These are phyloP conservation scores for Selenicereus undatus DNA, from an alignment of 148 eudicot genomes.

Conservation along the genomic window DNA sequence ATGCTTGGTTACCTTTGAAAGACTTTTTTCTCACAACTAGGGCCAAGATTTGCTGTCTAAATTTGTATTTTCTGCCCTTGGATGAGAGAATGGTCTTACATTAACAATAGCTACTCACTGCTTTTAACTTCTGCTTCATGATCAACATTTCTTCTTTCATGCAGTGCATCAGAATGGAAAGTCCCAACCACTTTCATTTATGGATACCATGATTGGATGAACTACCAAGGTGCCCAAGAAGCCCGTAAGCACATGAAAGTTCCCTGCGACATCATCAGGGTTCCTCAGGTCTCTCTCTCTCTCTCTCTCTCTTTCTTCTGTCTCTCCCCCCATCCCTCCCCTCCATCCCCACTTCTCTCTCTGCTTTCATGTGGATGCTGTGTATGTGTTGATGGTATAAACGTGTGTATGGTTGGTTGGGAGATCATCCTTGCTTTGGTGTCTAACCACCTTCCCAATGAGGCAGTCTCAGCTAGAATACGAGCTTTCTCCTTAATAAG, in stretches of 20 bases:
- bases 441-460: background rate
- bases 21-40: background rate
- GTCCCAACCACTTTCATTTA: constrained; percentile 94
- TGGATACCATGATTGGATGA: constrained; percentile 91
- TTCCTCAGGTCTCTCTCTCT: constrained; percentile 67
- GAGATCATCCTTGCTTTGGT: too few species aligned
- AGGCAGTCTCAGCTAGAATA: background rate
- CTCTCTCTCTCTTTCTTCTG: constrained; percentile 6
- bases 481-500: too few species aligned
- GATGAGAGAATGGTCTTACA: background rate
- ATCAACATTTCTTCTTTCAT: constrained; percentile 16
- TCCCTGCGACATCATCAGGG: constrained; percentile 86
- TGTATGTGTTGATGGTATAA: too few species aligned
- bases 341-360: background rate
- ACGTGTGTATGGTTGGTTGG: too few species aligned
- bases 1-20: background rate
- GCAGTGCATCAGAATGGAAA: constrained; percentile 96
- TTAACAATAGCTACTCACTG: background rate
- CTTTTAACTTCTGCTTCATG: constrained; percentile 1
- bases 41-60: background rate
- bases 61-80: background rate
- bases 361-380: background rate
- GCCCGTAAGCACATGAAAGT: constrained; percentile 85
- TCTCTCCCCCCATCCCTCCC: background rate
- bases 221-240: constrained; percentile 79